Percentiles rank a stretch among this genome's conserved stretches.
These are phyloP conservation scores for Bruguiera hainesii DNA, from an alignment of 441 rosid genomes.

Conservation along the genomic window DNA sequence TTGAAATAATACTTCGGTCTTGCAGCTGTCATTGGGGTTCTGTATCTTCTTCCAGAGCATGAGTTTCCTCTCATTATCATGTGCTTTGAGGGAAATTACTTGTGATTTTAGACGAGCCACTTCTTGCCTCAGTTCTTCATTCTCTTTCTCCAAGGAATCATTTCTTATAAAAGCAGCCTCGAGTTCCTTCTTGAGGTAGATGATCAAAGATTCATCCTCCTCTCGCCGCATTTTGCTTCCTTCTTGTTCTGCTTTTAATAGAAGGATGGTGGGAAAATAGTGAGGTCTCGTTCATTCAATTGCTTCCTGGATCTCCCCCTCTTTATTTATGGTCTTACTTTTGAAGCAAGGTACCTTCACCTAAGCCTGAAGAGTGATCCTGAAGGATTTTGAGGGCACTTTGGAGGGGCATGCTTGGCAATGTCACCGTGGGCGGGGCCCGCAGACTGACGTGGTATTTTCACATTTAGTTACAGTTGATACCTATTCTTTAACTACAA, in stretches of 20 bases:
- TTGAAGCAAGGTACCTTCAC: conserved; percentile 40
- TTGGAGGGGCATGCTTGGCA: conserved; percentile 17
- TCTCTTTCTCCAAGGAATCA: conserved; percentile 70
- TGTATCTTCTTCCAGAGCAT: conserved; percentile 93
- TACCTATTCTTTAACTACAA: conserved; percentile 1
- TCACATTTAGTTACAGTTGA: too few species aligned
- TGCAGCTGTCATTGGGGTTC: conserved; percentile 41
- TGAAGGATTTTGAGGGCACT: conserved; percentile 13
- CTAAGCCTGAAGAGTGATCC: conserved; percentile 32
- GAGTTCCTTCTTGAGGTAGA: conserved; percentile 55
- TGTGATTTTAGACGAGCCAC: conserved; percentile 61
- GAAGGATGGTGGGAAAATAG: background rate
- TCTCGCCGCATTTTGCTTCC: conserved; percentile 37
- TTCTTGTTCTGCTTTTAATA: conserved; percentile 20
- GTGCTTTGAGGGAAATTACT: conserved; percentile 66
- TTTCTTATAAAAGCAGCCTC: conserved; percentile 52
- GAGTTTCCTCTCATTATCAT: conserved; percentile 83
- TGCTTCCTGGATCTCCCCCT: conserved; percentile 20
- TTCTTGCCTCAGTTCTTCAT: conserved; percentile 67
- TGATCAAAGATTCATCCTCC: conserved; percentile 50
- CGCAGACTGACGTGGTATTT: background rate
- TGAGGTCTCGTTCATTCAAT: conserved; percentile 6
- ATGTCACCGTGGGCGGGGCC: conserved; percentile 17
- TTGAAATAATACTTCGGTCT: conserved; percentile 30
- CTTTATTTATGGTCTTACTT: conserved; percentile 36